Conservation (phyloP, 495 filamentous ascomycete species). For the Staphylotrichum longicolle region DNA sequence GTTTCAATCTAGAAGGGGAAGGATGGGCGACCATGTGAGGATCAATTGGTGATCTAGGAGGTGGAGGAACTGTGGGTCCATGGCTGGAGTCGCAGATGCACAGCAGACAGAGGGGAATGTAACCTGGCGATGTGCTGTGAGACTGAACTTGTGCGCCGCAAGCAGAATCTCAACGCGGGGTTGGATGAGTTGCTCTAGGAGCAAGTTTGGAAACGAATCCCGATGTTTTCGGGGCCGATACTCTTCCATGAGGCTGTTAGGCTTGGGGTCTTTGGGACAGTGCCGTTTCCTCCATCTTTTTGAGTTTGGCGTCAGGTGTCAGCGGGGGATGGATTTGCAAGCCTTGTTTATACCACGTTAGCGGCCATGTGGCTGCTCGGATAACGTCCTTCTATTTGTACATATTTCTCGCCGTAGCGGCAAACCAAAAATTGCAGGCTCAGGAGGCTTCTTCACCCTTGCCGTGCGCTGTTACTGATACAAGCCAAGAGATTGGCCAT, state of each 20-base stretch:
- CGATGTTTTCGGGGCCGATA: no score
- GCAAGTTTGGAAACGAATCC: no score
- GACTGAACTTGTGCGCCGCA: no score
- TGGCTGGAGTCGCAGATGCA: no score
- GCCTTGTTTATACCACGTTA: constrained; percentile 1
- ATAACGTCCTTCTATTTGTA: constrained; percentile 18
- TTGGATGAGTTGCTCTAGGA: no score
- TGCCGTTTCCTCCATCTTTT: no score
- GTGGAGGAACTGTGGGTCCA: neutral
- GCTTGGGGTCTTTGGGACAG: no score
- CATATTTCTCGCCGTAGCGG: constrained; percentile 9
- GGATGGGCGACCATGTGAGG: neutral
- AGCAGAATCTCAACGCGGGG: no score
- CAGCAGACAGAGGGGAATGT: no score
- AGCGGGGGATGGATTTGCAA: neutral
- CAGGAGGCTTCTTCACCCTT: neutral
- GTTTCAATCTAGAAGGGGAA: neutral
- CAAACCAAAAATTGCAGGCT: neutral
- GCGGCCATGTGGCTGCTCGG: constrained; percentile 1
- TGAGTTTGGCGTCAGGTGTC: constrained; percentile 14
- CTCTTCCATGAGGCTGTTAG: no score
- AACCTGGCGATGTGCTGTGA: no score
- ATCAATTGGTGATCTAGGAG: neutral
- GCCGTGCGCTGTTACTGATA: constrained; percentile 16
- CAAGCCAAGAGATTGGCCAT: neutral